These are phyloP conservation scores for Drosera spatulata DNA, from an alignment of 179 eudicot genomes.

Conservation along the genomic window DNA sequence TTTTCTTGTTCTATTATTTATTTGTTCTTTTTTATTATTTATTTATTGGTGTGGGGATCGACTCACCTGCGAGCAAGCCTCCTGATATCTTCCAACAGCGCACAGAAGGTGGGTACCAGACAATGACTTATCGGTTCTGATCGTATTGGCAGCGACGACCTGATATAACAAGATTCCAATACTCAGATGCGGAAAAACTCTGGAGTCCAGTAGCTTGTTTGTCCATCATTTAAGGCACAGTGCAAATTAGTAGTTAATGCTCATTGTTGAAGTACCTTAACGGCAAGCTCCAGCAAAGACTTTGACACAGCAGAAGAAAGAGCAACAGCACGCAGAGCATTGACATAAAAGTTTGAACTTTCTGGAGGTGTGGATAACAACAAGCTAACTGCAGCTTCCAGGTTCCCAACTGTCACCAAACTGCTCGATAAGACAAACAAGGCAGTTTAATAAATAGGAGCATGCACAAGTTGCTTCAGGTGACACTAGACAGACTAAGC, in stretches of 20 bases:
- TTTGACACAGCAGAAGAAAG: constrained; percentile 93
- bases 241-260: not conserved
- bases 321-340: constrained; percentile 95
- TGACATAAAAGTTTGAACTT: constrained; percentile 77
- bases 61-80: constrained; percentile 97
- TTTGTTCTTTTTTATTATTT: no score
- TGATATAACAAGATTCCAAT: constrained; percentile 4
- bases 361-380: constrained; percentile 93
- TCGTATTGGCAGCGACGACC: constrained; percentile 99
- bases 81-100: constrained; percentile 97
- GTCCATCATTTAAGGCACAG: not conserved
- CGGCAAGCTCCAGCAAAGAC: constrained; percentile 89
- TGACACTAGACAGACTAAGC: no score
- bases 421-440: constrained; percentile 18
- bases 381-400: constrained; percentile 96
- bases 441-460: constrained; percentile 31
- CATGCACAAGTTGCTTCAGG: not conserved
- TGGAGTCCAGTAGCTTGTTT: no score
- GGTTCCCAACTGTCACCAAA: constrained; percentile 54
- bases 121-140: constrained; percentile 83
- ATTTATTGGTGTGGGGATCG: not conserved
- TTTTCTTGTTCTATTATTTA: no score
- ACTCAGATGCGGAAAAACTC: no score
- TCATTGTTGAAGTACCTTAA: constrained; percentile 42
- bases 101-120: constrained; percentile 97